These are phyloP conservation scores for Arabidopsis hybrid DNA, from an alignment of 441 rosid species.

Conservation along the genomic window DNA sequence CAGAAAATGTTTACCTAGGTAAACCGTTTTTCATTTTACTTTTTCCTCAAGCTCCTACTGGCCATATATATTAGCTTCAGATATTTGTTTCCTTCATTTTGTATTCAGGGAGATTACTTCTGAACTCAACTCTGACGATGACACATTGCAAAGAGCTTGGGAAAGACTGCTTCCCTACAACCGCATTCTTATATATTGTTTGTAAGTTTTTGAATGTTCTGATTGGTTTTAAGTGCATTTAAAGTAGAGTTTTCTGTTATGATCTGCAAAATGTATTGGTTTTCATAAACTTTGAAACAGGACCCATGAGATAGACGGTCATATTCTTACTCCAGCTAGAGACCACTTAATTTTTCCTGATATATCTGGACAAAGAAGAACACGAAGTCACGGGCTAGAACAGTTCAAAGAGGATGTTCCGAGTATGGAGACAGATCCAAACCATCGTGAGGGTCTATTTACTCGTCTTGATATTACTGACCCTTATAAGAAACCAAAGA, in stretches of 20 bases:
- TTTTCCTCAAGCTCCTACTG: constrained; percentile 23
- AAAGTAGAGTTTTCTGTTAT: constrained; percentile 6
- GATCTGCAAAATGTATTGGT: constrained; percentile 4
- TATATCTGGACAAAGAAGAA: constrained; percentile 46
- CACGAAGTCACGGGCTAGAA: constrained; percentile 24
- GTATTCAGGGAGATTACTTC: constrained; percentile 53
- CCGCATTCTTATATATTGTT: constrained; percentile 70
- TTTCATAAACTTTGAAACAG: constrained; percentile 48
- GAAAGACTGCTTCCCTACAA: constrained; percentile 56
- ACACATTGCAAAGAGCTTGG: constrained; percentile 63
- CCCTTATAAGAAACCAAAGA: constrained; percentile 25
- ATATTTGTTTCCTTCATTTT: constrained; percentile 9
- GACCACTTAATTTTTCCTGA: constrained; percentile 68
- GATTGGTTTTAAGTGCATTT: constrained; percentile 1
- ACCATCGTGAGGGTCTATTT: constrained; percentile 7
- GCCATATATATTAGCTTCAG: constrained; percentile 26
- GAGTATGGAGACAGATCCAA: constrained; percentile 8
- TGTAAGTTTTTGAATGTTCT: constrained; percentile 50
- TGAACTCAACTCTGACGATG: constrained; percentile 39
- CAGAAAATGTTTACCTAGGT: constrained; percentile 75
- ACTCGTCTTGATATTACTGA: constrained; percentile 11
- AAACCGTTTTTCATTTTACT: constrained; percentile 21
- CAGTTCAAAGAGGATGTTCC: constrained; percentile 30
- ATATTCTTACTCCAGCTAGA: constrained; percentile 60
- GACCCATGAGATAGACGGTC: constrained; percentile 53